Evolutionary conservation across 2,329 filamentous ascomycete genomes (phyloP), one percentile per base, ranked within the genome.

Genomic region (Neocucurbitaria cava): DNA sequence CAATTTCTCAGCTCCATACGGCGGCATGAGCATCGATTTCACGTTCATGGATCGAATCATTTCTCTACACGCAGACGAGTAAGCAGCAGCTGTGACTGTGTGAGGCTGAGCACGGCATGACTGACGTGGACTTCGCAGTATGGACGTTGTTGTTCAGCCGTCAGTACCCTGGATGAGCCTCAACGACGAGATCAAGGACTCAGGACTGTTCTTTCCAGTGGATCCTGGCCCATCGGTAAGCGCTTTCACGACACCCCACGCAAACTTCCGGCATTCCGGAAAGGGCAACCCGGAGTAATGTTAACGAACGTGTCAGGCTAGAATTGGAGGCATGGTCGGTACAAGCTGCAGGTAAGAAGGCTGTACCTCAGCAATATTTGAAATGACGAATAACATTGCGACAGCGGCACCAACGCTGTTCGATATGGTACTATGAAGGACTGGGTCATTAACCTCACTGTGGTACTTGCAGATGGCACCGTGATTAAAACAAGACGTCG

Each of bases 121-220:
- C 66, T 75, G 54, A 74, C 60, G 20, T 59, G 35, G 35, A 50
- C 35, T 35, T 23, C 1, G 36, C 41, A 84, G 73, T 72, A 92
- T 96, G 90, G 93, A 97, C 66, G 83, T 96, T 45, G 90, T 96
- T 4, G 92, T 97, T 3, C 93, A 97, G 73, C 93, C 93, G 3
- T 90, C 90, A 6, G 88, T 97, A 9, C 89, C 89, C n/a, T 97
- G 92, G 92, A 92, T 96, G 83, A 87, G 90, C 47, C 78, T 97
- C 53, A 97, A 97, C 67, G 86, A 89, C 61, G 82, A 87, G 44
- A 87, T 90, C 68, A 85, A 89, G 75, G 82, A 85, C 35, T 88
- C 85, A 3, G 91, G 91, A 0, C 84, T 97, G 1, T 96, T 96
- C 78, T 96, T 96, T 71, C 93, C 93, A 1, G 88, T 96, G 11